Conservation (phyloP, 306 rosid genomes). For the Lathyrus oleraceus region DNA sequence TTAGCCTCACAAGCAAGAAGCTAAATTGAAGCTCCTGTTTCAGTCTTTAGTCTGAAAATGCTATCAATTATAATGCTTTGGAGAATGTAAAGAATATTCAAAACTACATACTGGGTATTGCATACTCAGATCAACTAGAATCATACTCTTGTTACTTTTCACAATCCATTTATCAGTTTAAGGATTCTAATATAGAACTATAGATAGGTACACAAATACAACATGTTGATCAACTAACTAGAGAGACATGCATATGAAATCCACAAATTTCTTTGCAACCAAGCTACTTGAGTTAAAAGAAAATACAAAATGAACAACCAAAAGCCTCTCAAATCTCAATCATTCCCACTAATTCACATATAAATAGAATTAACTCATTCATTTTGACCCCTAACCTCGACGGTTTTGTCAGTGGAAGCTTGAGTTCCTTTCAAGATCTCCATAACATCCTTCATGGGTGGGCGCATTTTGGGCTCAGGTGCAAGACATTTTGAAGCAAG, state of each 20-base stretch:
- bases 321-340: not conserved
- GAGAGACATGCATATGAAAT: not conserved
- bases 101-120: not conserved
- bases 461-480: conserved; percentile 76
- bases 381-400: conserved; percentile 3
- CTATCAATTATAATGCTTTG: not conserved
- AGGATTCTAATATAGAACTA: not conserved
- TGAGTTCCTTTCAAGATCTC: conserved; percentile 65
- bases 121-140: not conserved
- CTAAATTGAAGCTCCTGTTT: not conserved
- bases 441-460: conserved; percentile 83
- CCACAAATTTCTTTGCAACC: conserved; percentile 23
- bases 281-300: conserved; percentile 14
- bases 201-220: not conserved
- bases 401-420: conserved; percentile 49
- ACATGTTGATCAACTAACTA: not conserved
- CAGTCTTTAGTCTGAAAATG: not conserved
- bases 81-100: not conserved
- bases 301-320: conserved; percentile 24
- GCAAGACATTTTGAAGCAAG: conserved; percentile 77
- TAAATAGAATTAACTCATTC: not conserved
- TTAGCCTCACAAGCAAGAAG: too few species aligned
- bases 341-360: not conserved
- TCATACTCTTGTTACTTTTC: not conserved
- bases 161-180: not conserved